Evolutionary conservation across 257 asterid species (phyloP).

Genomic region (Nicotiana otophora): DNA sequence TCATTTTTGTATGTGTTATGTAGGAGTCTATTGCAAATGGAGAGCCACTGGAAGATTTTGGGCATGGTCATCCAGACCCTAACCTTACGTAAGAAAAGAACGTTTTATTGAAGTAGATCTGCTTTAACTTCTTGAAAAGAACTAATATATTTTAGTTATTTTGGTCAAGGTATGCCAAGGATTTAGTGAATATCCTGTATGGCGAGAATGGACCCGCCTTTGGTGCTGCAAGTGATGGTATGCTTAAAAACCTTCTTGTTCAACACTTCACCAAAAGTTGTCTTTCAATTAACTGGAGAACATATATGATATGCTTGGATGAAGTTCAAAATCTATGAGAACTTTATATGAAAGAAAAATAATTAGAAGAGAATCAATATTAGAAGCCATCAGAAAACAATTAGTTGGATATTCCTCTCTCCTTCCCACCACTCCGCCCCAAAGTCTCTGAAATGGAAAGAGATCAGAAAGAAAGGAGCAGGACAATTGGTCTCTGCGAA

Average conservation of each 20-base stretch:
- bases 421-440: not conserved
- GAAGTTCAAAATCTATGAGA: not conserved
- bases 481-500: not conserved
- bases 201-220: slow-evolving; percentile 84
- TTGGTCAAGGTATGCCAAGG: slow-evolving; percentile 79
- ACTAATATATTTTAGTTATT: slow-evolving; percentile 21
- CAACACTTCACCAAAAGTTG: not conserved
- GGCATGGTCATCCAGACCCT: slow-evolving; percentile 99
- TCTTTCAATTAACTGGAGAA: not conserved
- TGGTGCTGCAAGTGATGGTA: slow-evolving; percentile 99
- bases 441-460: not conserved
- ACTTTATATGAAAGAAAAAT: not conserved
- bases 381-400: not conserved
- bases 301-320: not conserved
- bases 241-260: not conserved
- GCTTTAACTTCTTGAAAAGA: slow-evolving; percentile 2
- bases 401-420: not conserved
- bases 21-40: slow-evolving; percentile 81
- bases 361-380: not conserved
- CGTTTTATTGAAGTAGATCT: slow-evolving; percentile 6
- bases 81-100: slow-evolving; percentile 74
- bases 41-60: slow-evolving; percentile 93
- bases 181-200: slow-evolving; percentile 74
- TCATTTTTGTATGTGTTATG: slow-evolving; percentile 6
- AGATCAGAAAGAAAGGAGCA: not conserved